Evolutionary conservation across 352 stramenopile genomes (phyloP).

Genomic region (Phytophthora cactorum): DNA sequence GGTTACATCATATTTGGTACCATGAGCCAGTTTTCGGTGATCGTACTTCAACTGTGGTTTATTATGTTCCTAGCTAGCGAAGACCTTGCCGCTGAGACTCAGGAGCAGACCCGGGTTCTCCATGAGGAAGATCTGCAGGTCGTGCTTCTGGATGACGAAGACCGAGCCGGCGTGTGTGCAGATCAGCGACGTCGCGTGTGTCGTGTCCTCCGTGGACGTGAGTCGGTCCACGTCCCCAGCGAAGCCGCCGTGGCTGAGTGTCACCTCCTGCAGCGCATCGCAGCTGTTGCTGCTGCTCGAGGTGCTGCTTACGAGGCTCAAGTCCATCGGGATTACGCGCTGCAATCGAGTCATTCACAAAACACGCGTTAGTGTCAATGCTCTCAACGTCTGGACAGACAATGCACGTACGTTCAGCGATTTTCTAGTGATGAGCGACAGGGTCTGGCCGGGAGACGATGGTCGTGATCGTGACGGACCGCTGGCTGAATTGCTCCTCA

Average conservation of each 20-base stretch:
- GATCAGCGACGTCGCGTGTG: slow-evolving; percentile 67
- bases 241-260: slow-evolving; percentile 64
- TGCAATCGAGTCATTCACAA: slow-evolving; percentile 18
- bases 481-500: slow-evolving; percentile 16
- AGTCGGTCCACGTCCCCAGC: slow-evolving; percentile 78
- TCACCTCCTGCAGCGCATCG: slow-evolving; percentile 39
- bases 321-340: slow-evolving; percentile 67
- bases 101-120: slow-evolving; percentile 82
- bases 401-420: slow-evolving; percentile 61
- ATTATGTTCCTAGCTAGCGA: slow-evolving; percentile 36
- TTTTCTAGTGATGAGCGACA: slow-evolving; percentile 30
- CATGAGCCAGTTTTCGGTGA: slow-evolving; percentile 14
- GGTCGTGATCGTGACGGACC: slow-evolving; percentile 25
- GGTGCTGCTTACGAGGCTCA: slow-evolving; percentile 42
- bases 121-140: slow-evolving; percentile 72
- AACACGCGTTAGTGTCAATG: slow-evolving; percentile 11
- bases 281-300: slow-evolving; percentile 27
- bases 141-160: slow-evolving; percentile 71
- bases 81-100: slow-evolving; percentile 69
- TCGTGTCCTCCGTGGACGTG: slow-evolving; percentile 54
- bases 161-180: slow-evolving; percentile 58
- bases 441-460: slow-evolving; percentile 25
- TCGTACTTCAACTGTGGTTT: slow-evolving; percentile 22
- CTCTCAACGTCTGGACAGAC: not conserved
- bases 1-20: not conserved